These are phyloP conservation scores for Aureobasidium sp. DNA, from an alignment of 2,329 filamentous ascomycete genomes.

Conservation along the genomic window DNA sequence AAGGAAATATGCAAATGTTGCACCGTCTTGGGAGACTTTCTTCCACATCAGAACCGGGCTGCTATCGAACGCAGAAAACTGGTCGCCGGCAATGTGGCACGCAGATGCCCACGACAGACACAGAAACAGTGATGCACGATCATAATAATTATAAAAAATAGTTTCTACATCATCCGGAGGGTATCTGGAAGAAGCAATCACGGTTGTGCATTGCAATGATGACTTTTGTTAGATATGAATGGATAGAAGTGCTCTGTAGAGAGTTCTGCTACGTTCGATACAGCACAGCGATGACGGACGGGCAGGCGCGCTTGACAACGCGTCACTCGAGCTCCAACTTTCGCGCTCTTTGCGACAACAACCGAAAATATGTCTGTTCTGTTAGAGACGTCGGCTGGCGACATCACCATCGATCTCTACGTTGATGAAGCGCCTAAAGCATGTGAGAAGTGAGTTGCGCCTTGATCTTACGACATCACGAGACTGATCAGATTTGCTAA, in stretches of 20 bases:
- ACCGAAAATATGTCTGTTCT: constrained; percentile 69
- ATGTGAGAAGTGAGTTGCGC: constrained; percentile 76
- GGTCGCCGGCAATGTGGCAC: background rate
- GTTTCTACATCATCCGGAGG: background rate
- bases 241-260: background rate
- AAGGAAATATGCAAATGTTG: background rate
- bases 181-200: background rate
- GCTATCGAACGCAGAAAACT: background rate
- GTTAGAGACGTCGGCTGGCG: constrained; percentile 83
- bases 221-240: background rate
- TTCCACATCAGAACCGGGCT: background rate
- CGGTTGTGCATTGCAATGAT: background rate
- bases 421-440: constrained; percentile 82
- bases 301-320: background rate
- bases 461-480: constrained; percentile 19
- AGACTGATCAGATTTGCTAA: constrained; percentile 49
- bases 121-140: background rate
- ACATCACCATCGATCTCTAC: constrained; percentile 89
- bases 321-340: constrained; percentile 1
- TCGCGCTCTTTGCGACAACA: constrained; percentile 15
- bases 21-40: background rate
- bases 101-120: too few species aligned
- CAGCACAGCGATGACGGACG: background rate
- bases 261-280: background rate
- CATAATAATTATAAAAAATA: background rate